Conservation (phyloP, 1,139 yeast genomes). For the Pichia terricola region DNA sequence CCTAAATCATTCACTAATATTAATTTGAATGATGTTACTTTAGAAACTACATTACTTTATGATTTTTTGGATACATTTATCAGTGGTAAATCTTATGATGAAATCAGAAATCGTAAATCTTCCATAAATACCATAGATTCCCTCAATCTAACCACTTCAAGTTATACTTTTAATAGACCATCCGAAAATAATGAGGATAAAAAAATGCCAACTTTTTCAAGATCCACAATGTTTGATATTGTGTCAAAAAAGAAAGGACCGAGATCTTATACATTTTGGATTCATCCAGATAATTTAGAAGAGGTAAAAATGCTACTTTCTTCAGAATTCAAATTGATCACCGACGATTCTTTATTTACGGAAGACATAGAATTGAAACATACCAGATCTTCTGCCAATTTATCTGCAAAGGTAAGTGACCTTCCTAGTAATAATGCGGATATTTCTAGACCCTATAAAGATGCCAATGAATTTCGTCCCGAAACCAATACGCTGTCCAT, state of each 20-base stretch:
- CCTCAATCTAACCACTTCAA: constrained; percentile 22
- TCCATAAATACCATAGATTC: constrained; percentile 29
- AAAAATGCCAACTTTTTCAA: constrained; percentile 12
- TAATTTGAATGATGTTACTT: constrained; percentile 55
- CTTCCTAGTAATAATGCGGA: not conserved
- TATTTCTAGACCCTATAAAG: not conserved
- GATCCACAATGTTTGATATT: constrained; percentile 27
- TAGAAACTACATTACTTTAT: constrained; percentile 51
- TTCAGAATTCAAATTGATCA: constrained; percentile 23
- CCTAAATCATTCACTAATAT: constrained; percentile 51
- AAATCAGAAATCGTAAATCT: constrained; percentile 10
- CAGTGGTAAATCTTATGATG: constrained; percentile 1
- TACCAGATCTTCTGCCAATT: constrained; percentile 19
- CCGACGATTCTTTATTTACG: constrained; percentile 20
- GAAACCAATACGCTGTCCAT: constrained; percentile 18
- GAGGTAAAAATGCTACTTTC: constrained; percentile 33
- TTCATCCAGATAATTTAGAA: constrained; percentile 35
- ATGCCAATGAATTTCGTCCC: constrained; percentile 16
- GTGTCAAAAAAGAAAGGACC: constrained; percentile 26
- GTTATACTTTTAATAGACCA: constrained; percentile 1
- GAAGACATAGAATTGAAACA: constrained; percentile 16
- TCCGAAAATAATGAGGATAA: not conserved
- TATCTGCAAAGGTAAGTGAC: constrained; percentile 1
- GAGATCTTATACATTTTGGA: constrained; percentile 28
- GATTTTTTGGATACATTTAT: constrained; percentile 33